A percentile compares a stretch with the other conserved stretches of the same genome.
These are phyloP conservation scores for Phytophthora sansomeana DNA, from an alignment of 352 stramenopile genomes.

Conservation along the genomic window DNA sequence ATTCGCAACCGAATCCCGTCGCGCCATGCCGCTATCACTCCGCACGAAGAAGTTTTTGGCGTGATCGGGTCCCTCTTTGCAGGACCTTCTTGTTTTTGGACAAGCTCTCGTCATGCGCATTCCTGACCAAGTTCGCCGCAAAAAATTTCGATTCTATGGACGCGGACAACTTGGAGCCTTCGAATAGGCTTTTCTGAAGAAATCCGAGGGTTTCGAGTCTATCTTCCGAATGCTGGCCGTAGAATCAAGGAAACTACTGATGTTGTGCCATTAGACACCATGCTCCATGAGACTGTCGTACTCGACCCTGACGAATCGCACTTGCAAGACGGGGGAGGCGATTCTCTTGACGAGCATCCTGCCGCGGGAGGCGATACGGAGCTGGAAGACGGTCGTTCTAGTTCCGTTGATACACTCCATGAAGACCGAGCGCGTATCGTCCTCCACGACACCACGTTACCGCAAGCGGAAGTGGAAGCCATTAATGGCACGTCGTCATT, in stretches of 20 bases:
- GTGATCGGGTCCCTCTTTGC: neutral
- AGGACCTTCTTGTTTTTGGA: constrained; percentile 6
- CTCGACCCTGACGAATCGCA: no score
- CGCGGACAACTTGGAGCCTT: constrained; percentile 5
- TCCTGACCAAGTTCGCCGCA: neutral
- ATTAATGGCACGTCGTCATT: no score
- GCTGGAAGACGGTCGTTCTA: no score
- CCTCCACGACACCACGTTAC: neutral
- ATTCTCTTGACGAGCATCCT: no score
- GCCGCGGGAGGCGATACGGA: no score
- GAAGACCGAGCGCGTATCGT: no score
- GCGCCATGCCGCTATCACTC: neutral
- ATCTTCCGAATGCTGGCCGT: constrained; percentile 2
- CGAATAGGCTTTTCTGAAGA: constrained; percentile 3
- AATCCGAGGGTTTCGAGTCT: constrained; percentile 5
- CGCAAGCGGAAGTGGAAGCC: neutral
- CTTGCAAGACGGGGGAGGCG: no score
- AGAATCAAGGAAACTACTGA: constrained; percentile 11
- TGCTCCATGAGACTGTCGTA: no score
- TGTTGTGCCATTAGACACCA: no score
- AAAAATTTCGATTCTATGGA: constrained; percentile 1
- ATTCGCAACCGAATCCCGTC: constrained; percentile 9
- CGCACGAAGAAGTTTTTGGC: constrained; percentile 7
- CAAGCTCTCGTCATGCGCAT: constrained; percentile 2
- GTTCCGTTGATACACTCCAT: no score